Evolutionary conservation across 306 rosid species (phyloP).

Genomic region (Rosa lucieae): DNA sequence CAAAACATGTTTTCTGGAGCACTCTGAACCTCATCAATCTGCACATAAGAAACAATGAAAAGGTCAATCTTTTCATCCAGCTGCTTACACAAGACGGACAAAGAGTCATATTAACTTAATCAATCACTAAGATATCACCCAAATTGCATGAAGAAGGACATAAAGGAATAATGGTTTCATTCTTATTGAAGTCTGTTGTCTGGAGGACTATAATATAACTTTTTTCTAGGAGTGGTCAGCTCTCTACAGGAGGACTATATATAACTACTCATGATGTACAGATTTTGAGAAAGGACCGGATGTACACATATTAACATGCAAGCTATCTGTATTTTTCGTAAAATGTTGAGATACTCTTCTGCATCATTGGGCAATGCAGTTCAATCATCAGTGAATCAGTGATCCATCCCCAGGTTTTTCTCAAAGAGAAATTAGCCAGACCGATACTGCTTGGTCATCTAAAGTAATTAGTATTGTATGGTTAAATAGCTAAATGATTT

Average conservation of each 20-base stretch:
- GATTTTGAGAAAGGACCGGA: background rate
- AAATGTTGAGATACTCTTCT: background rate
- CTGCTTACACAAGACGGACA: background rate
- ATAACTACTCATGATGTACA: background rate
- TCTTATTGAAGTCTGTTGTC: background rate
- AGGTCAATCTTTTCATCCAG: background rate
- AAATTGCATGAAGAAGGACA: background rate
- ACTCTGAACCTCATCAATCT: conserved; percentile 1
- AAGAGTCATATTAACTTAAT: background rate
- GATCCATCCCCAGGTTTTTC: background rate
- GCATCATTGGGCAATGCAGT: background rate
- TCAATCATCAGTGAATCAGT: background rate
- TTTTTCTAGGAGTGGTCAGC: background rate
- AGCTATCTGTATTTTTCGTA: background rate
- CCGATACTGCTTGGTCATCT: background rate
- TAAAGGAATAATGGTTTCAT: background rate
- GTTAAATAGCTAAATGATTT: background rate
- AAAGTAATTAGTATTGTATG: background rate
- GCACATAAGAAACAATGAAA: background rate
- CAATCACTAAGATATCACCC: background rate
- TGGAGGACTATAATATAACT: background rate
- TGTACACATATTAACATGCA: too few species aligned
- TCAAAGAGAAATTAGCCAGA: background rate
- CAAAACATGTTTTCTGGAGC: background rate
- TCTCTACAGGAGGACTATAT: background rate